phyloP scores from a whole-genome alignment of 2,329 filamentous ascomycete species.

The Coniochaeta ligniaria region DNA sequence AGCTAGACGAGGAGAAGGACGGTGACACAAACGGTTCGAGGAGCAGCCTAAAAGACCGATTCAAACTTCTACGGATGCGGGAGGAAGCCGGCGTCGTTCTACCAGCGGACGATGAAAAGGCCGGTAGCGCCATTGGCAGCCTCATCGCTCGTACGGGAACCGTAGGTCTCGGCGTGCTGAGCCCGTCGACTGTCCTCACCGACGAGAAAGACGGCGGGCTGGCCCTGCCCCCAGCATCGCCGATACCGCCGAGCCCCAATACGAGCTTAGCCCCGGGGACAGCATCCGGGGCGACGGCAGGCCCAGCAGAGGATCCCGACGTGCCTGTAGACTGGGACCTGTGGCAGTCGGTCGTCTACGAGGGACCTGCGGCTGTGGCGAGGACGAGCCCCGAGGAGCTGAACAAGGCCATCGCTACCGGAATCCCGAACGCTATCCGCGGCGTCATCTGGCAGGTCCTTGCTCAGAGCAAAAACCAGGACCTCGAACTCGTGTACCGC shows the following conservation, averaged over 20 bases:
- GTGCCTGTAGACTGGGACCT: constrained; percentile 94
- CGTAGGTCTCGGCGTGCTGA: constrained; percentile 6
- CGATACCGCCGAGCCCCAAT: constrained; percentile 59
- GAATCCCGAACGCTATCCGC: constrained; percentile 89
- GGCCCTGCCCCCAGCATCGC: constrained; percentile 28
- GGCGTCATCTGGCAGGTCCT: constrained; percentile 99
- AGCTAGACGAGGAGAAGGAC: constrained; percentile 66
- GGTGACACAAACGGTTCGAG: constrained; percentile 38
- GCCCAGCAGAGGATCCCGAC: constrained; percentile 63
- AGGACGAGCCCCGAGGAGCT: constrained; percentile 84
- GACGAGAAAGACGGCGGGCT: constrained; percentile 18
- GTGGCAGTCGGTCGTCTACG: constrained; percentile 93
- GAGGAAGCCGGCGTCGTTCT: constrained; percentile 58
- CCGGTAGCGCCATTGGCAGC: constrained; percentile 25
- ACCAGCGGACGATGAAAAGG: constrained; percentile 45
- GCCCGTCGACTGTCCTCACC: constrained; percentile 2
- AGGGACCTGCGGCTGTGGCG: constrained; percentile 82
- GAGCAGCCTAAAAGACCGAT: constrained; percentile 68
- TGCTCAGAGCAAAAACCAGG: constrained; percentile 89
- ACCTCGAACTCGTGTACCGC: constrained; percentile 78
- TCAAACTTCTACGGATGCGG: constrained; percentile 68
- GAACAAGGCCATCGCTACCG: constrained; percentile 82
- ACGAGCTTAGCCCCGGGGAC: constrained; percentile 74
- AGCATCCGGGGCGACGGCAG: constrained; percentile 70
- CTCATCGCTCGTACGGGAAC: constrained; percentile 14